These are phyloP conservation scores for Polygonum maritimum DNA, from an alignment of 148 eudicot species.

Conservation along the genomic window DNA sequence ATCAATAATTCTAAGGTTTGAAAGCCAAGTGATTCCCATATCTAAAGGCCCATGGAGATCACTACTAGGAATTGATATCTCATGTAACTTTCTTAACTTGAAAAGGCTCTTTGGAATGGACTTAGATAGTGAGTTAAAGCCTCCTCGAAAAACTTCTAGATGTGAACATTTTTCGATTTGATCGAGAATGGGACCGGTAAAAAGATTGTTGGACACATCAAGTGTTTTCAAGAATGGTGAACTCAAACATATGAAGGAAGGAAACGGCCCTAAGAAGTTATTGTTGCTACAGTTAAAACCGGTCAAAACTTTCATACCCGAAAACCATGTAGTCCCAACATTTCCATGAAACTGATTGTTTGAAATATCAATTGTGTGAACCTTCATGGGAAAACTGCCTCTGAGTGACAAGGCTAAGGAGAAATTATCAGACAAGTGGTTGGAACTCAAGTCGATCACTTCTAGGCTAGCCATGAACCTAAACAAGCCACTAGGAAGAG, in stretches of 20 bases:
- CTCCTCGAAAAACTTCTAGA: background rate
- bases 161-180: background rate
- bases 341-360: too few species aligned
- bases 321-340: too few species aligned
- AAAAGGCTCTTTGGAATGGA: background rate
- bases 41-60: constrained; percentile 26
- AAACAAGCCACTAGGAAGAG: too few species aligned
- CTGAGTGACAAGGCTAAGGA: too few species aligned
- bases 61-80: background rate
- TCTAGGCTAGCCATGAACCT: too few species aligned
- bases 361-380: too few species aligned
- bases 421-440: too few species aligned
- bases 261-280: background rate
- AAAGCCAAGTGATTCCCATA: background rate
- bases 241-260: background rate
- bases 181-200: background rate
- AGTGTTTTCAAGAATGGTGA: background rate
- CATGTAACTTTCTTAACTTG: background rate
- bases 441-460: too few species aligned
- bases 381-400: too few species aligned
- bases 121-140: background rate
- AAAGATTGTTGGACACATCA: background rate
- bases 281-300: too few species aligned
- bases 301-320: too few species aligned
- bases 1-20: background rate